phyloP scores from a whole-genome alignment of 1,284 basidiomycete genomes.

The Papiliotrema nemorosa region DNA sequence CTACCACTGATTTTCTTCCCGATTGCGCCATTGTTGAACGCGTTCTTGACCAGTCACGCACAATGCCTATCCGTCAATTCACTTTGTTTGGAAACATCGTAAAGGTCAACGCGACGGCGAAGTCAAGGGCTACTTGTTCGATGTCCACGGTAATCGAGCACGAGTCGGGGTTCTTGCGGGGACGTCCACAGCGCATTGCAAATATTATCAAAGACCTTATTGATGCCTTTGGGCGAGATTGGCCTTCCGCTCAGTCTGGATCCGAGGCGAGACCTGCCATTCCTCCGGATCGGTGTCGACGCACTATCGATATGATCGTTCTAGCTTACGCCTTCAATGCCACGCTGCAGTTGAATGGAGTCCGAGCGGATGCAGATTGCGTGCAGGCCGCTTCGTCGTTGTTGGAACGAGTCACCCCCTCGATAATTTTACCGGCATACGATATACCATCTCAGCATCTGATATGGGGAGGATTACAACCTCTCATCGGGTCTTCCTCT shows the following conservation, averaged over 20 bases:
- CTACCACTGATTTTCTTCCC: slow-evolving; percentile 53
- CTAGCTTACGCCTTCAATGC: slow-evolving; percentile 66
- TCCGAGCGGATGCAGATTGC: slow-evolving; percentile 39
- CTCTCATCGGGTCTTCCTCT: slow-evolving; percentile 51
- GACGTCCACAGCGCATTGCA: slow-evolving; percentile 64
- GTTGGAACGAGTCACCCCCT: slow-evolving; percentile 14
- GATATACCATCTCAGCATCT: slow-evolving; percentile 36
- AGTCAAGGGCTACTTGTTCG: neutral
- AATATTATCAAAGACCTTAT: slow-evolving; percentile 61
- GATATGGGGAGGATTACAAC: slow-evolving; percentile 63
- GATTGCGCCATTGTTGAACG: slow-evolving; percentile 63
- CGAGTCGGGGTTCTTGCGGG: slow-evolving; percentile 36
- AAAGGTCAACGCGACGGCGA: slow-evolving; percentile 45
- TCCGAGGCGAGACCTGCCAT: slow-evolving; percentile 23
- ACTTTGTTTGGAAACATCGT: slow-evolving; percentile 60
- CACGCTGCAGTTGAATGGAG: slow-evolving; percentile 62
- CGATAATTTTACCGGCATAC: slow-evolving; percentile 12
- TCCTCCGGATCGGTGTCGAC: slow-evolving; percentile 62
- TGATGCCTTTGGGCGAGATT: slow-evolving; percentile 55
- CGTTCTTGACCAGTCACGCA: slow-evolving; percentile 59
- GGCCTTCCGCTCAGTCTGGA: slow-evolving; percentile 48
- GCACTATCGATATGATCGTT: slow-evolving; percentile 65
- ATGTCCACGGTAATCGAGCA: slow-evolving; percentile 31
- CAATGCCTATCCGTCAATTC: slow-evolving; percentile 63
- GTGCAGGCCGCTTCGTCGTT: slow-evolving; percentile 14